These are phyloP conservation scores for Persicaria maculosa DNA, from an alignment of 148 eudicot genomes.

Conservation along the genomic window DNA sequence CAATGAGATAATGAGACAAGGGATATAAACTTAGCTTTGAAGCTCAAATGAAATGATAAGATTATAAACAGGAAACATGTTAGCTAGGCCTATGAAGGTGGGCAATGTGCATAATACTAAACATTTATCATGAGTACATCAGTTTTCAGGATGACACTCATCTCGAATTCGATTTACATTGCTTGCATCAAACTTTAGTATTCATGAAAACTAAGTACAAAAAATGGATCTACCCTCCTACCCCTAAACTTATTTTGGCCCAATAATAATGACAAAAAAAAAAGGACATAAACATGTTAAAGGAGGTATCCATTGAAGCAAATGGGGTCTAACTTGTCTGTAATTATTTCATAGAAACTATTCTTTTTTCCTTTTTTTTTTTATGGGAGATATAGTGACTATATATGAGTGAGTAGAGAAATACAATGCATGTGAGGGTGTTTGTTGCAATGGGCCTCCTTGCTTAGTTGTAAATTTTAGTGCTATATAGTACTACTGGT, in stretches of 20 bases:
- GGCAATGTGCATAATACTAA: too few relatives aligned
- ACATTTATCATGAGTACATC: too few relatives aligned
- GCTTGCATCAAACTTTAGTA: too few relatives aligned
- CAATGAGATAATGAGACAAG: neutral
- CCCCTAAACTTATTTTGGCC: too few relatives aligned
- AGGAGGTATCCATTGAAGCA: neutral
- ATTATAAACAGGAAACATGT: neutral
- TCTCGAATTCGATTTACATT: too few relatives aligned
- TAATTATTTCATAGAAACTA: neutral
- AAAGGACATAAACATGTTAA: too few relatives aligned
- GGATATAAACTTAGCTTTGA: neutral
- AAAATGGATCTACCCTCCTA: too few relatives aligned
- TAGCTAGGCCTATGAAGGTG: too few relatives aligned
- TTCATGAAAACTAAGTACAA: too few relatives aligned
- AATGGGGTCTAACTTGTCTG: neutral
- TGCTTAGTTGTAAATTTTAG: neutral
- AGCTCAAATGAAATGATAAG: neutral
- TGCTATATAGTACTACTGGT: neutral
- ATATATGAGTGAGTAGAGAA: neutral
- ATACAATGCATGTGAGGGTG: neutral
- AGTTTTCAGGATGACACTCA: too few relatives aligned
- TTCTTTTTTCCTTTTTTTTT: neutral
- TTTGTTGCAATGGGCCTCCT: slow-evolving; percentile 4
- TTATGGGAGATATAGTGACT: neutral
- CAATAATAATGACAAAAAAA: too few relatives aligned